These are phyloP conservation scores for Exserohilum rostratum DNA, from an alignment of 2,329 filamentous ascomycete species.

Conservation along the genomic window DNA sequence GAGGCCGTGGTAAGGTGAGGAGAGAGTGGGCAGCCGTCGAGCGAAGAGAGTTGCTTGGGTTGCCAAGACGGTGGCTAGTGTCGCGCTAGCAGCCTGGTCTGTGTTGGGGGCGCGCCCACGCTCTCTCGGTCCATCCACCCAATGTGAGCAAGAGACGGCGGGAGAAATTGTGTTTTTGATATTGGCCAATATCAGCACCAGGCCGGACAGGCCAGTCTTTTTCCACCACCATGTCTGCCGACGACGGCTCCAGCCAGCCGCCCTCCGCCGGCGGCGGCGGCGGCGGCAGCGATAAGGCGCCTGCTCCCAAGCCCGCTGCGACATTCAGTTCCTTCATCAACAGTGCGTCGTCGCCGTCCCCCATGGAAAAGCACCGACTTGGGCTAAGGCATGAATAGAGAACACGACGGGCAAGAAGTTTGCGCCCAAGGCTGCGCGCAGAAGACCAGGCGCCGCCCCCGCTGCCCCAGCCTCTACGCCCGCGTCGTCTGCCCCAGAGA, in stretches of 20 bases:
- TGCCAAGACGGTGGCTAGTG: slow-evolving; percentile 14
- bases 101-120: slow-evolving; percentile 13
- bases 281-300: slow-evolving; percentile 25
- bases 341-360: slow-evolving; percentile 25
- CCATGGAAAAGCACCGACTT: slow-evolving; percentile 11
- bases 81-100: slow-evolving; percentile 14
- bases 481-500: slow-evolving; percentile 10
- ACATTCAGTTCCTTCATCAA: slow-evolving; percentile 42
- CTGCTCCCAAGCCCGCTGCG: slow-evolving; percentile 22
- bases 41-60: slow-evolving; percentile 25
- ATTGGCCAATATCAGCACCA: background rate
- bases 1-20: slow-evolving; percentile 26
- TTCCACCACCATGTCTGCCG: slow-evolving; percentile 33
- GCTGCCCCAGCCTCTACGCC: slow-evolving; percentile 18
- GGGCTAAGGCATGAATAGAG: slow-evolving; percentile 31
- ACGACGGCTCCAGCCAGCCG: slow-evolving; percentile 24
- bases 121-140: slow-evolving; percentile 1
- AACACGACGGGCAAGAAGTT: slow-evolving; percentile 56
- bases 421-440: slow-evolving; percentile 54
- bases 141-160: slow-evolving; percentile 1
- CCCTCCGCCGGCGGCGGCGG: background rate
- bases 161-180: background rate
- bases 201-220: too few species aligned
- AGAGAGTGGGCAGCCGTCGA: slow-evolving; percentile 18
- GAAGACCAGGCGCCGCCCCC: slow-evolving; percentile 48